phyloP scores from a whole-genome alignment of 2,329 filamentous ascomycete genomes.

The Trichoderma sp. region DNA sequence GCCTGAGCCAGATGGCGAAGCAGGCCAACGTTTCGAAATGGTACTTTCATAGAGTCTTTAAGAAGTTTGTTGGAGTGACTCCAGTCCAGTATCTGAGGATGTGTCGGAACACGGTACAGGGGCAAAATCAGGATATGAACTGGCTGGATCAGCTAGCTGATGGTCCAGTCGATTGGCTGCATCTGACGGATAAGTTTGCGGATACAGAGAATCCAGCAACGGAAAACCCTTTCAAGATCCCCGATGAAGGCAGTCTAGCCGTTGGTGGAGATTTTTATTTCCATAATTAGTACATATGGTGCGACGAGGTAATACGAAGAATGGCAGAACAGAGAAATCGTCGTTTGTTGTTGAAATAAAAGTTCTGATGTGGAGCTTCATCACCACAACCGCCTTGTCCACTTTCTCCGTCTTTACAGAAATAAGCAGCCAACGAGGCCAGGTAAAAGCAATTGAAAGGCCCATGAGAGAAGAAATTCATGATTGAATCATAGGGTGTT shows the following conservation, averaged over 20 bases:
- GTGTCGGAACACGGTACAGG: not conserved
- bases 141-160: not conserved
- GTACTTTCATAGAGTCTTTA: slow-evolving; percentile 5
- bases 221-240: not conserved
- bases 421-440: not conserved
- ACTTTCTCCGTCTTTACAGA: not conserved
- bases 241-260: not conserved
- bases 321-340: not conserved
- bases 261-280: not conserved
- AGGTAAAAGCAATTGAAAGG: not conserved
- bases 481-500: not conserved
- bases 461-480: not conserved
- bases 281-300: not conserved
- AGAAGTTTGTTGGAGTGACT: not conserved
- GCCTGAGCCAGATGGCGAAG: not conserved
- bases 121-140: not conserved
- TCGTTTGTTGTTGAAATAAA: not conserved
- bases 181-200: not conserved
- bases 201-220: not conserved
- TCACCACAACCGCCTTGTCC: not conserved
- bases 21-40: not conserved
- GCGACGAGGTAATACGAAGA: not conserved
- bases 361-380: not conserved
- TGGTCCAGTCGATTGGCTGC: not conserved
- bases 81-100: not conserved